Percentiles rank a stretch among this genome's conserved stretches.
phyloP scores from a whole-genome alignment of 139 green algal genomes.

The Coelastrella sp. region DNA sequence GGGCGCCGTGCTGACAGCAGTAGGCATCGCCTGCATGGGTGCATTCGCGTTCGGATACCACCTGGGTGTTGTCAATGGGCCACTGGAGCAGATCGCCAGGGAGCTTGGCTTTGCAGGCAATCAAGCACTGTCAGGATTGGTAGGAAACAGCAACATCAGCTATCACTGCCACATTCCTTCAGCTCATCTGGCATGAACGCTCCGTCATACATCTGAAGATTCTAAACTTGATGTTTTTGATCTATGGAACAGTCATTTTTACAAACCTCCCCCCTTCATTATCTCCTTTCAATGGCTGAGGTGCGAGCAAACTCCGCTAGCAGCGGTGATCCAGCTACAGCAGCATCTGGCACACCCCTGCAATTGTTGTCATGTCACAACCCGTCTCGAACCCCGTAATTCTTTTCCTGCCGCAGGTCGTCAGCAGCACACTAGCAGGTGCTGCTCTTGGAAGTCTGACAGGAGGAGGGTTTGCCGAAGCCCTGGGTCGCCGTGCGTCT shows the following conservation, averaged over 20 bases:
- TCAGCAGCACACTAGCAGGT: constrained; percentile 84
- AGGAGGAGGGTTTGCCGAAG: constrained; percentile 80
- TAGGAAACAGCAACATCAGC: constrained; percentile 35
- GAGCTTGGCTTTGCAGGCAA: constrained; percentile 85
- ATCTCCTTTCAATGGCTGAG: background rate
- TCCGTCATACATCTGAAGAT: too few species aligned
- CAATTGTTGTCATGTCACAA: too few species aligned
- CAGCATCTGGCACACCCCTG: background rate
- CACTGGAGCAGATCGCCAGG: constrained; percentile 81
- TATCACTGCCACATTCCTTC: background rate
- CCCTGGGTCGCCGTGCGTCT: constrained; percentile 70
- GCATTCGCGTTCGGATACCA: constrained; percentile 91
- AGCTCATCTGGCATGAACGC: background rate
- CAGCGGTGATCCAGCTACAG: too few species aligned
- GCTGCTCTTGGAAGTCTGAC: constrained; percentile 79
- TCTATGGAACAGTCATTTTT: too few species aligned
- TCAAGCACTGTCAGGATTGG: constrained; percentile 77
- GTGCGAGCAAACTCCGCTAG: background rate
- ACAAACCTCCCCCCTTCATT: too few species aligned
- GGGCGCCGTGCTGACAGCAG: constrained; percentile 60
- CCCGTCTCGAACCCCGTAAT: too few species aligned
- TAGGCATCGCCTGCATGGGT: constrained; percentile 73
- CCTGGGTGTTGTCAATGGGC: constrained; percentile 91
- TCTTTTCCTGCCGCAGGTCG: constrained; percentile 68
- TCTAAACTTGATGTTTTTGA: too few species aligned